These are phyloP conservation scores for Nitzschia sp. DNA, from an alignment of 108 stramenopile genomes.

Conservation along the genomic window DNA sequence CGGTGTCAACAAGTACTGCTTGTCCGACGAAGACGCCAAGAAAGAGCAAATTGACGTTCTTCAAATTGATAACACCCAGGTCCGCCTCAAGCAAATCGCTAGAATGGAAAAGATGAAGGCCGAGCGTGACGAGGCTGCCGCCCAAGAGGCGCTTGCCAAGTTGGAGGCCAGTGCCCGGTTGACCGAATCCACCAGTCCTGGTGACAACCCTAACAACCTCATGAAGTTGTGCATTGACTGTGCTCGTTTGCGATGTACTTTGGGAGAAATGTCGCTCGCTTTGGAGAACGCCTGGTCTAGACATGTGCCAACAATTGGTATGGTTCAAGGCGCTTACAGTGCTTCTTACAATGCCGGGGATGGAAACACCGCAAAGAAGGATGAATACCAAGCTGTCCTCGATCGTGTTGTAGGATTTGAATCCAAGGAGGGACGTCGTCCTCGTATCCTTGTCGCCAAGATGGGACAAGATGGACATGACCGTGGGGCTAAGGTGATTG, in stretches of 20 bases:
- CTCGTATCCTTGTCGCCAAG: slow-evolving; percentile 96
- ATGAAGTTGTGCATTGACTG: slow-evolving; percentile 91
- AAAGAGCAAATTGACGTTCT: slow-evolving; percentile 76
- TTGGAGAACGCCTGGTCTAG: slow-evolving; percentile 95
- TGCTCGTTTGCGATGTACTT: slow-evolving; percentile 79
- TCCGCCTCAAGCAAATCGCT: slow-evolving; percentile 79
- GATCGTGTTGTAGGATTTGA: slow-evolving; percentile 87
- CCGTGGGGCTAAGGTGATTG: slow-evolving; percentile 97
- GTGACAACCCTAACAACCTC: slow-evolving; percentile 86
- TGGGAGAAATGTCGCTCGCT: slow-evolving; percentile 95
- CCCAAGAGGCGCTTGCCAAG: slow-evolving; percentile 56
- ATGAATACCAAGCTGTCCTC: slow-evolving; percentile 81
- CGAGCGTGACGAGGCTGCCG: slow-evolving; percentile 66
- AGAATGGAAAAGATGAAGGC: slow-evolving; percentile 71
- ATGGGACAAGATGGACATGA: slow-evolving; percentile 99
- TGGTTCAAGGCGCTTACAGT: slow-evolving; percentile 95
- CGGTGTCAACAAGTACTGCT: slow-evolving; percentile 96
- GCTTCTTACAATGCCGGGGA: slow-evolving; percentile 52
- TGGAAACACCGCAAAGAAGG: slow-evolving; percentile 14
- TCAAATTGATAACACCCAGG: slow-evolving; percentile 87
- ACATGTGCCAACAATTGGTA: slow-evolving; percentile 80
- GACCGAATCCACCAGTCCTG: slow-evolving; percentile 64
- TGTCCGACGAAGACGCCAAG: slow-evolving; percentile 71
- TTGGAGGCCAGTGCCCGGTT: slow-evolving; percentile 77
- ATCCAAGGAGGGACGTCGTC: slow-evolving; percentile 88